phyloP scores from a whole-genome alignment of 1,139 yeast genomes.

The Lizanozyma gosingica region DNA sequence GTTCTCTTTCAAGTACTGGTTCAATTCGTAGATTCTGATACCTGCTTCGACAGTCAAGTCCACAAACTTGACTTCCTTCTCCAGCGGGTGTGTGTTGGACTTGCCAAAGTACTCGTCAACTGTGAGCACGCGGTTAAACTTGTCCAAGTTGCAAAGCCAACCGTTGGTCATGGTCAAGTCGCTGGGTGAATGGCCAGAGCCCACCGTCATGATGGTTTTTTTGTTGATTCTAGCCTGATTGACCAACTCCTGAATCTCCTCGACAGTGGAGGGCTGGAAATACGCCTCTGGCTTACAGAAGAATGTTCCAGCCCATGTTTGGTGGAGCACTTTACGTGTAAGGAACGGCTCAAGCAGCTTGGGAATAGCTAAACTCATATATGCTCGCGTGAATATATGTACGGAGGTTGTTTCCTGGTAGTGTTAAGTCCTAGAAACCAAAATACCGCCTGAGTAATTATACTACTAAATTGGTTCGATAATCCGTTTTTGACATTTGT shows the following conservation, averaged over 20 bases:
- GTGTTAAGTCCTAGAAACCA: too few relatives aligned
- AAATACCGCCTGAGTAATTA: too few relatives aligned
- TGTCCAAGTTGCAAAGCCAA: constrained; percentile 85
- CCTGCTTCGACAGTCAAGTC: constrained; percentile 95
- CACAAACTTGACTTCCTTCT: constrained; percentile 51
- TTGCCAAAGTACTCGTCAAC: constrained; percentile 33
- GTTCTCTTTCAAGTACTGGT: constrained; percentile 50
- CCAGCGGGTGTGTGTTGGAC: constrained; percentile 16
- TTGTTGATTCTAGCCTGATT: constrained; percentile 49
- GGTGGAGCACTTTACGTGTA: constrained; percentile 37
- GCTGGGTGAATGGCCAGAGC: constrained; percentile 94
- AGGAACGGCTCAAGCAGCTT: constrained; percentile 22
- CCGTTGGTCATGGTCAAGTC: constrained; percentile 81
- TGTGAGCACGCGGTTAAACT: constrained; percentile 46
- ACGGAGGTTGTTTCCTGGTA: too few relatives aligned
- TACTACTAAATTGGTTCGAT: too few relatives aligned
- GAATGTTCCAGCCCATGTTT: constrained; percentile 93
- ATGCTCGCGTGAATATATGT: too few relatives aligned
- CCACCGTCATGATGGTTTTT: constrained; percentile 76
- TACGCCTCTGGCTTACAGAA: constrained; percentile 65
- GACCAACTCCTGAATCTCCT: constrained; percentile 58
- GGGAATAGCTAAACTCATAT: constrained; percentile 15
- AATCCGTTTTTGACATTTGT: too few relatives aligned
- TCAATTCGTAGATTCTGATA: constrained; percentile 68
- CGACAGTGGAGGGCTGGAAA: constrained; percentile 63